Base-by-base conservation (phyloP, 176 grass and related monocot genomes). In the Urochloa ruziziensis region DNA sequence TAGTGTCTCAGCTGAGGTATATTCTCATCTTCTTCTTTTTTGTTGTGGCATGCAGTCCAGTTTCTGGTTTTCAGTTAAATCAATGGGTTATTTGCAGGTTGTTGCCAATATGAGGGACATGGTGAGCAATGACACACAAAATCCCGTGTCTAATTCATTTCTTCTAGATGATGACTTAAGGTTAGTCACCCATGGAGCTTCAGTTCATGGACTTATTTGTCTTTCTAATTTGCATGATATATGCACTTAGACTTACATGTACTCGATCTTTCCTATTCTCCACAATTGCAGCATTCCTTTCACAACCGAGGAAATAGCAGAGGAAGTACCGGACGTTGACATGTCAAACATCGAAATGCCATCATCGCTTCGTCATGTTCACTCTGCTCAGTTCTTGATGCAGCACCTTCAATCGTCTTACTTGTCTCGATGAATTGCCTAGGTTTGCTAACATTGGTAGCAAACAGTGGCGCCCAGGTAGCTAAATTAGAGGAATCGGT, bases 101-200 rank as follows among this genome's bases (percentile, higher is more conserved):
- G 87, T 97, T 85, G 91, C 85, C 66, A 86, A 39, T 86, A 94
- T 97, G 94, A 93, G 89, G 36, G 91, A 97, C 79, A 86, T 90
- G 91, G 91, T 94, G 75, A 94, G 89, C 85, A 90, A 84, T 30
- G 94, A 94, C 62, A 74, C 79, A 17, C 87, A 88, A 86, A 97
- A 91, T 90, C 81, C 89, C 75, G 79, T 85, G 32, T 97, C 94
- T 19, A 94, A 97, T 89, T 94, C 94, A 36, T 97, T 97, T 88
- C 90, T 97, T 61, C 62, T 97, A 27, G 94, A 97, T 46, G 94
- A 97, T 85, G 94, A 97, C 80, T 85, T 97, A 84, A 90, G 90
- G 94, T 92, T 69, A 82, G 83, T 85, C n/a, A 32, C 64, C 51
- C n/a, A 37, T 9, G 39, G 17, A 70, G 6, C 46, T 77, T 73